Conservation (phyloP, 1,139 yeast species). For the Diutina mesorugosa region DNA sequence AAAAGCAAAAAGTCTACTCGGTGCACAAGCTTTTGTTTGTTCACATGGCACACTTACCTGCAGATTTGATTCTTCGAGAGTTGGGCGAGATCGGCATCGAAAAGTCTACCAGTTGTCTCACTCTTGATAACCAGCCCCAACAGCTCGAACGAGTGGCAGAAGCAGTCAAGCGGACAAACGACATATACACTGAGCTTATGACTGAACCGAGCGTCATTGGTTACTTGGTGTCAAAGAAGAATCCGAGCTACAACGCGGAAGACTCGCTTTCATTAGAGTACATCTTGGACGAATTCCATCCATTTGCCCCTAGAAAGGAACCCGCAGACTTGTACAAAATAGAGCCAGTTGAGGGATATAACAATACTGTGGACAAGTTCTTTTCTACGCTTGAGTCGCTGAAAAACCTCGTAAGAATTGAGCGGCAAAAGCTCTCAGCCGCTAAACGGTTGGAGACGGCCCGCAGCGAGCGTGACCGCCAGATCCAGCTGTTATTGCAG, state of each 20-base stretch:
- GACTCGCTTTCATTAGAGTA: slow-evolving; percentile 32
- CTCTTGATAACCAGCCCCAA: slow-evolving; percentile 13
- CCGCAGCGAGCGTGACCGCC: slow-evolving; percentile 55
- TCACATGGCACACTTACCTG: slow-evolving; percentile 61
- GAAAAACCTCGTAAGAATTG: slow-evolving; percentile 58
- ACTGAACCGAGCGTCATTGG: slow-evolving; percentile 32
- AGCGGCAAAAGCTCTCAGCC: slow-evolving; percentile 67
- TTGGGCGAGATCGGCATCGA: slow-evolving; percentile 34
- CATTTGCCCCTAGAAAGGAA: slow-evolving; percentile 51
- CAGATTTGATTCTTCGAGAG: slow-evolving; percentile 58
- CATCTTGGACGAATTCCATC: slow-evolving; percentile 75
- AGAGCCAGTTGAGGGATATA: slow-evolving; percentile 46
- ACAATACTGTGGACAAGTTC: slow-evolving; percentile 68
- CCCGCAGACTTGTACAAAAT: slow-evolving; percentile 17
- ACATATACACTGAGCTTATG: slow-evolving; percentile 17
- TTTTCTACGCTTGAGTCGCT: slow-evolving; percentile 80
- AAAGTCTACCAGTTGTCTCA: slow-evolving; percentile 28
- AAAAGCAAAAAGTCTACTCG: slow-evolving; percentile 37
- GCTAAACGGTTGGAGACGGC: slow-evolving; percentile 65
- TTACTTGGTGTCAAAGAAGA: slow-evolving; percentile 51
- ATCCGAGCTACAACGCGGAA: slow-evolving; percentile 29
- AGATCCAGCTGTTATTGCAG: slow-evolving; percentile 52
- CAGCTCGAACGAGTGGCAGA: slow-evolving; percentile 16
- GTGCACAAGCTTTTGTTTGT: slow-evolving; percentile 62
- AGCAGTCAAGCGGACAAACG: slow-evolving; percentile 23